A percentile compares a stretch with the other conserved stretches of the same genome.
Evolutionary conservation across 805 yeast genomes (phyloP).

Genomic region (Candida glaebosa): DNA sequence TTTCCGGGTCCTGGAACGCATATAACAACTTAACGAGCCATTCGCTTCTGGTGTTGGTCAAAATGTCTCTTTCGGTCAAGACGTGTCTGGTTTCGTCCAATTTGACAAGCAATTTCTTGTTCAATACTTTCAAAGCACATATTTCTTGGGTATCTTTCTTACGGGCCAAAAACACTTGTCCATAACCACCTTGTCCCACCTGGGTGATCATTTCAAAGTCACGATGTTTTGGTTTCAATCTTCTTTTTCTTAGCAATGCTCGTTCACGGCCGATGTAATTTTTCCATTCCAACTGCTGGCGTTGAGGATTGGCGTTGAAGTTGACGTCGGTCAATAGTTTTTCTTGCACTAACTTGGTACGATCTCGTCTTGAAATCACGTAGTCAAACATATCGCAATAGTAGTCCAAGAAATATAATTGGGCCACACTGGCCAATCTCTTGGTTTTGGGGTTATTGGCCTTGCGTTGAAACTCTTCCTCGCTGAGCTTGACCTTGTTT

Average conservation of each 20-base stretch:
- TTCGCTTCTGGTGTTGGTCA: conserved; percentile 92
- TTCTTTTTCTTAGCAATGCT: conserved; percentile 77
- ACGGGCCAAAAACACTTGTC: conserved; percentile 95
- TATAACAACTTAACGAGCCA: conserved; percentile 93
- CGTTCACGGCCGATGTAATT: conserved; percentile 82
- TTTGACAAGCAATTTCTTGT: conserved; percentile 79
- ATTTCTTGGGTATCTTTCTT: conserved; percentile 93
- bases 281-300: conserved; percentile 56
- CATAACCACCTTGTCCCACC: conserved; percentile 99
- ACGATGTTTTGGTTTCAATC: conserved; percentile 88
- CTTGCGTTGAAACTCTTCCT: conserved; percentile 50
- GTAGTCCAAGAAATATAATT: conserved; percentile 89
- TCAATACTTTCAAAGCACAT: conserved; percentile 90
- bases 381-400: conserved; percentile 96
- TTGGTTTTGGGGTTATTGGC: conserved; percentile 75
- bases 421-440: conserved; percentile 86
- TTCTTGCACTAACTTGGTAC: conserved; percentile 66
- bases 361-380: conserved; percentile 78
- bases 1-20: conserved; percentile 91
- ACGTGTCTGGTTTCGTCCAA: conserved; percentile 95
- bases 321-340: conserved; percentile 53
- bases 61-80: conserved; percentile 90
- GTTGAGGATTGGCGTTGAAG: conserved; percentile 24
- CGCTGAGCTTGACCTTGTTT: conserved; percentile 13
- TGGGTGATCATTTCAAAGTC: conserved; percentile 97